These are phyloP conservation scores for Rhodotorula kratochvilovae DNA, from an alignment of 768 basidiomycete genomes.

Conservation along the genomic window DNA sequence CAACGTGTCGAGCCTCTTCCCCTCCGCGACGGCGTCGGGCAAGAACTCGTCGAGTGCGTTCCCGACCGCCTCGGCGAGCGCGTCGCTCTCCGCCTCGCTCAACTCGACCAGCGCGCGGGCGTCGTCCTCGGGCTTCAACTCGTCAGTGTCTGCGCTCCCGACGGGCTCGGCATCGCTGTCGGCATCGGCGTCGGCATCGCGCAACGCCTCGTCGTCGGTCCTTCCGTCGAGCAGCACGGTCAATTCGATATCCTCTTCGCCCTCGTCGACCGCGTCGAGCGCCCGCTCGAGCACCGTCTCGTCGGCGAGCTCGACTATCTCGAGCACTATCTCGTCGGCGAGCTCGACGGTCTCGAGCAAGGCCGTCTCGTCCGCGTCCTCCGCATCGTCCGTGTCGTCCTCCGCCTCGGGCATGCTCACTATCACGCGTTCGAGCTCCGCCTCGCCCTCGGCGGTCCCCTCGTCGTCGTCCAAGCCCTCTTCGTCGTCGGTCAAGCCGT, in stretches of 20 bases:
- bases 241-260: background rate
- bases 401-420: constrained; percentile 8
- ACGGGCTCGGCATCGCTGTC: background rate
- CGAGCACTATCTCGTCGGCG: too few relatives aligned
- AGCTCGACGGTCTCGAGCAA: too few relatives aligned
- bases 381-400: too few relatives aligned
- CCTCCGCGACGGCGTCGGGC: background rate
- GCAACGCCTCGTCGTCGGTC: background rate
- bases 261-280: too few relatives aligned
- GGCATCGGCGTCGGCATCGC: background rate
- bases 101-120: background rate
- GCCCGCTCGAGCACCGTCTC: background rate
- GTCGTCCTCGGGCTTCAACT: background rate
- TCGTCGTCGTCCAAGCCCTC: background rate
- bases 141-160: background rate
- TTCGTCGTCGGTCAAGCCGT: background rate
- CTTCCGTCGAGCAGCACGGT: background rate
- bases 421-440: background rate
- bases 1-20: background rate
- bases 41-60: background rate
- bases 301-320: background rate
- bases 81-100: background rate
- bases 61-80: background rate
- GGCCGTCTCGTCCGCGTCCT: too few relatives aligned
- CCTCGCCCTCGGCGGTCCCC: background rate